phyloP scores from a whole-genome alignment of 441 rosid genomes.

The Croton laevigatus region DNA sequence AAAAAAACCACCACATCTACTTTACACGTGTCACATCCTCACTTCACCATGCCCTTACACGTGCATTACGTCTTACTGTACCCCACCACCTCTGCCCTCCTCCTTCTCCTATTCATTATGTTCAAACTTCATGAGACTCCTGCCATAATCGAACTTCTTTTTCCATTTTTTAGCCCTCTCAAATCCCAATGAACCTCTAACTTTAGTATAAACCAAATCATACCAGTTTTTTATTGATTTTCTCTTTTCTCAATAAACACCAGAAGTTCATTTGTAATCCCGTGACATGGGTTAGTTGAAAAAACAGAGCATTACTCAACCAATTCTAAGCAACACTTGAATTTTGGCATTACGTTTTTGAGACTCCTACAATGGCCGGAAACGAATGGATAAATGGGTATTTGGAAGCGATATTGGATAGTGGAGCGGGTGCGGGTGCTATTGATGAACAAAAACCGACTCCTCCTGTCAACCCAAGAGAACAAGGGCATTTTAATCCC shows the following conservation, averaged over 20 bases:
- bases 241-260: no score
- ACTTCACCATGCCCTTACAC: slow-evolving; percentile 2
- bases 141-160: neutral
- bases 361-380: slow-evolving; percentile 55
- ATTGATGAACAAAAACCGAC: slow-evolving; percentile 63
- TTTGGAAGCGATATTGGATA: slow-evolving; percentile 85
- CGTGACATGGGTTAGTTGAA: no score
- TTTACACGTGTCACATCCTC: neutral
- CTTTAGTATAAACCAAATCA: no score
- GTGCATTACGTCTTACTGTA: slow-evolving; percentile 16
- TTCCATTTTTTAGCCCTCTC: neutral
- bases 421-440: slow-evolving; percentile 44
- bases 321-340: no score
- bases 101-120: neutral
- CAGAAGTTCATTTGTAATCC: no score
- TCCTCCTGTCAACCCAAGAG: slow-evolving; percentile 36
- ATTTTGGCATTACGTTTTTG: no score
- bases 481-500: slow-evolving; percentile 70
- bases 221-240: no score
- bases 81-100: slow-evolving; percentile 15
- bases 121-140: neutral
- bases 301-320: no score
- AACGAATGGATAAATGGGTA: slow-evolving; percentile 99
- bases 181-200: neutral
- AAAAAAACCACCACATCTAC: neutral